Base-by-base conservation (phyloP, 1,284 basidiomycete genomes). In the Ganoderma leucocontextum region DNA sequence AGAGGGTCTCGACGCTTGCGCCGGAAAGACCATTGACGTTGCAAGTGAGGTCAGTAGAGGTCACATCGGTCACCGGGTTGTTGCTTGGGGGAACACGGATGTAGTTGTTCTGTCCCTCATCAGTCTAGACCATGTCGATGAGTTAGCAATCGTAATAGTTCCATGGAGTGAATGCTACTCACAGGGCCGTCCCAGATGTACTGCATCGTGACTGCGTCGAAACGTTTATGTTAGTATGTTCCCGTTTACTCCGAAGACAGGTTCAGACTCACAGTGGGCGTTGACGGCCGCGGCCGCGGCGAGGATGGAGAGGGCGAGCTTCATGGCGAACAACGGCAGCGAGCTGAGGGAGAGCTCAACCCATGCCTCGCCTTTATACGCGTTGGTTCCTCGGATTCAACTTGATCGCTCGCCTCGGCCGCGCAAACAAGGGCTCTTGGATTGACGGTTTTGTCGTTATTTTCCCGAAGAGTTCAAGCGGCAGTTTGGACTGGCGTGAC, bases 1-100 rank as follows among this genome's bases (percentile, higher is more conserved):
- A 79, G 15, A 80, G 73, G 2, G 84, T 86, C 12, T 69, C 63
- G 33, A 84, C 82, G 53, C 76, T 76, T 6, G 81, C 70, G 4
- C 84, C 85, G 19, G 81, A 80, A 33, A 82, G 78, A 29, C 84
- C 85, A 68, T 83, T 83, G 67, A 86, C 85, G 70, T 86, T 86
- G 78, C 84, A 86, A 44, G 82, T 84, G 38, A 86, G 57, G 70
- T 86, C 85, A 3, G 74, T 84, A 39, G 83, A 85, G 38, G 82
- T 85, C 15, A 87, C 84, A 62, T 86, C 85, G 42, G 83, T 85
- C 60, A 87, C 85, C 13, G 85, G 85, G 73, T 85, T 85, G 78
- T 87, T 87, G 77, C 74, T 85, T 12, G 85, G 84, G n/a, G 83
- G 80, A n/a, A 86, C 74, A 67, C 85, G 84, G 62, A 86, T 75